A percentile compares a stretch with the other conserved stretches of the same genome.
These are phyloP conservation scores for Kitagawia praeruptora DNA, from an alignment of 129 eudicot species.

Conservation along the genomic window DNA sequence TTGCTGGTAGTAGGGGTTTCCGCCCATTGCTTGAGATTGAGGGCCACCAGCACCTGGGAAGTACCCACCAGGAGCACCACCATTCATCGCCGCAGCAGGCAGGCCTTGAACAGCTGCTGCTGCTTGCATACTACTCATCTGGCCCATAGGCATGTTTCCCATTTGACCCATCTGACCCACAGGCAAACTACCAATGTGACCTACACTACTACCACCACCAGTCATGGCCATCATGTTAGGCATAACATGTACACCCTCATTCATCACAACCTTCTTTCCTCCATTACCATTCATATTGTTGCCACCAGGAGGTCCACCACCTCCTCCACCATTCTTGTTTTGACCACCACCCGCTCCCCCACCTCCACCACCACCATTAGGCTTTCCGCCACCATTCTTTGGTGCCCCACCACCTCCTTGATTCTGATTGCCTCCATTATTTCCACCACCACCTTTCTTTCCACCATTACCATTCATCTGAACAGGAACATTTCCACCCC, in stretches of 20 bases:
- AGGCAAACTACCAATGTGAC: slow-evolving; percentile 43
- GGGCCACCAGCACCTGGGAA: slow-evolving; percentile 40
- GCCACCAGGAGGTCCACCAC: slow-evolving; percentile 24
- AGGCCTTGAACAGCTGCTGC: slow-evolving; percentile 77
- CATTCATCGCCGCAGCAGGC: slow-evolving; percentile 44
- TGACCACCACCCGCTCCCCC: slow-evolving; percentile 34
- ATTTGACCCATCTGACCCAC: slow-evolving; percentile 45
- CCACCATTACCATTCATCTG: slow-evolving; percentile 32
- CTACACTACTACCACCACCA: slow-evolving; percentile 31
- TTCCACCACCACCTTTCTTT: slow-evolving; percentile 29
- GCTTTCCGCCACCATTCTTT: slow-evolving; percentile 23
- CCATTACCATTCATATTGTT: slow-evolving; percentile 23
- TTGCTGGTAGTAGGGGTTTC: slow-evolving; percentile 59
- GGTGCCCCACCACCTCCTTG: slow-evolving; percentile 38
- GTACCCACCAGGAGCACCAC: slow-evolving; percentile 36
- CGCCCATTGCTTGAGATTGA: slow-evolving; percentile 46
- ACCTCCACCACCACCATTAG: slow-evolving; percentile 37
- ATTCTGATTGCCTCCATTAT: slow-evolving; percentile 23
- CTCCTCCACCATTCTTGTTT: slow-evolving; percentile 22
- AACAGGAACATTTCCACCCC: slow-evolving; percentile 43
- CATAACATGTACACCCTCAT: slow-evolving; percentile 71
- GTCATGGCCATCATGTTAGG: slow-evolving; percentile 58
- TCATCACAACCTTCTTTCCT: slow-evolving; percentile 53
- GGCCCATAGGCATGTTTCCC: slow-evolving; percentile 22
- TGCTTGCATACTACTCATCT: slow-evolving; percentile 16